Evolutionary conservation across 2,329 filamentous ascomycete genomes (phyloP).

Genomic region (Niveomyces coronatus): DNA sequence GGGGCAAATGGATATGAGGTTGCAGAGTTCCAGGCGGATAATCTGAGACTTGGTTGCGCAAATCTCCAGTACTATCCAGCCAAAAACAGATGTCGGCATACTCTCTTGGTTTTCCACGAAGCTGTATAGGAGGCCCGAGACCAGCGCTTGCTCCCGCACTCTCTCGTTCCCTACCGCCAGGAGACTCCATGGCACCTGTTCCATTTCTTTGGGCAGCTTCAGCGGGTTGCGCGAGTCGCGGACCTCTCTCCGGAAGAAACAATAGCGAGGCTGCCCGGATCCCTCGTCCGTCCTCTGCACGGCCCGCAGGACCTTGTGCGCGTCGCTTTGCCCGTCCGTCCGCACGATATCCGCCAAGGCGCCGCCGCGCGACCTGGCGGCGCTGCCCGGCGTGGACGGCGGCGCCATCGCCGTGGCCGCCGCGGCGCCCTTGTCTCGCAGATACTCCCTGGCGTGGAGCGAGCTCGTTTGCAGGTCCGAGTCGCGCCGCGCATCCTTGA

Average conservation of each 20-base stretch:
- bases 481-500: conserved; percentile 49
- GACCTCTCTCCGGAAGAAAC: conserved; percentile 38
- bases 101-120: conserved; percentile 24
- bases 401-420: conserved; percentile 6
- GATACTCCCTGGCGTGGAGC: conserved; percentile 28
- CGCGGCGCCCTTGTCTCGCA: conserved; percentile 9
- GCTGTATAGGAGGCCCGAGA: conserved; percentile 51
- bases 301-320: conserved; percentile 35
- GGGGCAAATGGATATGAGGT: conserved; percentile 36
- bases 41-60: conserved; percentile 44
- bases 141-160: conserved; percentile 46
- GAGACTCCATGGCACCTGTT: conserved; percentile 35
- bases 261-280: conserved; percentile 28
- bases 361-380: conserved; percentile 1
- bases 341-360: conserved; percentile 23
- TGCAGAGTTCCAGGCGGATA: conserved; percentile 50
- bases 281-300: conserved; percentile 39
- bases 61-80: conserved; percentile 55
- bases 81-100: conserved; percentile 53
- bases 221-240: conserved; percentile 15
- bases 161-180: conserved; percentile 32
- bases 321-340: conserved; percentile 31
- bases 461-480: conserved; percentile 48
- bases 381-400: neutral
- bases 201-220: conserved; percentile 20